Evolutionary conservation across 345 rosid species (phyloP).

Genomic region (Kernera saxatilis): DNA sequence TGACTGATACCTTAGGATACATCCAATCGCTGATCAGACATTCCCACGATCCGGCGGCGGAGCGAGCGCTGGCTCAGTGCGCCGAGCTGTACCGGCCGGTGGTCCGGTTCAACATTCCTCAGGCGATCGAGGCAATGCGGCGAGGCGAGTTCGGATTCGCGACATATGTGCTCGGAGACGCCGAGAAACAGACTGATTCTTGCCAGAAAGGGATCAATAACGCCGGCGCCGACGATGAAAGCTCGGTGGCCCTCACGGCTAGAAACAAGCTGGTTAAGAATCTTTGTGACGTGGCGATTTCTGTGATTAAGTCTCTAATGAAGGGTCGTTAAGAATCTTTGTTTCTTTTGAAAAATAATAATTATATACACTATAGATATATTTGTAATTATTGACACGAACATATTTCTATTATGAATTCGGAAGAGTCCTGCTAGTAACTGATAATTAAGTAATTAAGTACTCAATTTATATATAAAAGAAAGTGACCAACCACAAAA

Average conservation of each 20-base stretch:
- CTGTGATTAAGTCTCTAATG: slow-evolving; percentile 46
- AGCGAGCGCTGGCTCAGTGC: slow-evolving; percentile 66
- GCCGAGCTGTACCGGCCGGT: slow-evolving; percentile 85
- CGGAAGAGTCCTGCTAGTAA: not conserved
- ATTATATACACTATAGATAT: not conserved
- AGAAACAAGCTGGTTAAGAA: slow-evolving; percentile 48
- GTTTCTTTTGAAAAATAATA: not conserved
- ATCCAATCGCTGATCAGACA: slow-evolving; percentile 41
- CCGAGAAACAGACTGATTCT: slow-evolving; percentile 48
- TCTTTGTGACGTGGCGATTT: slow-evolving; percentile 63
- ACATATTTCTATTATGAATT: not conserved
- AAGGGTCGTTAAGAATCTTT: slow-evolving; percentile 26
- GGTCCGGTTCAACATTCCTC: slow-evolving; percentile 76
- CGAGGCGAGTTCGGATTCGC: slow-evolving; percentile 58
- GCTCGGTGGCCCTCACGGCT: slow-evolving; percentile 39
- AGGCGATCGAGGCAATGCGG: slow-evolving; percentile 58
- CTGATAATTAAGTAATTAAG: not conserved
- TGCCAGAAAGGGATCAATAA: slow-evolving; percentile 61
- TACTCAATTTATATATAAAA: not conserved
- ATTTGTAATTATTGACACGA: slow-evolving; percentile 15
- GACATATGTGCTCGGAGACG: slow-evolving; percentile 49
- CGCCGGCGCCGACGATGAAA: slow-evolving; percentile 10
- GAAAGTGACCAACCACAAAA: not conserved
- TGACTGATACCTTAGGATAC: slow-evolving; percentile 50
- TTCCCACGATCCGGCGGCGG: slow-evolving; percentile 44